Percentiles rank a stretch among this genome's conserved stretches.
Conservation (phyloP, 305 asterid species). For the Fraxinus latifolia region DNA sequence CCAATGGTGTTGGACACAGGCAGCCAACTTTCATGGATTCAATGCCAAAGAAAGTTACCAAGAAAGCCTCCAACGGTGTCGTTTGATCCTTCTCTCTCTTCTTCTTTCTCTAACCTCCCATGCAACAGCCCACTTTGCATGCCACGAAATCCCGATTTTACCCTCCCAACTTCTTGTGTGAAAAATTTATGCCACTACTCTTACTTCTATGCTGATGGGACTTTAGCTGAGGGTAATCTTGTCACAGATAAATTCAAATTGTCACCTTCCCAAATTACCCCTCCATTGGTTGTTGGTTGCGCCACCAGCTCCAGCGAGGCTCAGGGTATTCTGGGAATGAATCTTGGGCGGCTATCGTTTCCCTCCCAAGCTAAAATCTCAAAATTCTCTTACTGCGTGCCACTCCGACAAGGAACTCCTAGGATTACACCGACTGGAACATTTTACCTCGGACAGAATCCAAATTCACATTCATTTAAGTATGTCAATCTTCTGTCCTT, state of each 20-base stretch:
- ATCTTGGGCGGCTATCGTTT: slow-evolving; percentile 70
- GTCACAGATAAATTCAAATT: slow-evolving; percentile 61
- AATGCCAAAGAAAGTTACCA: slow-evolving; percentile 56
- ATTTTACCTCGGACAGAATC: slow-evolving; percentile 74
- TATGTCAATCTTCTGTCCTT: slow-evolving; percentile 51
- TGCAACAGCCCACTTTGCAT: slow-evolving; percentile 71
- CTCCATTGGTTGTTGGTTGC: slow-evolving; percentile 81
- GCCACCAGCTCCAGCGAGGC: slow-evolving; percentile 51
- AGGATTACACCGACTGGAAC: slow-evolving; percentile 44
- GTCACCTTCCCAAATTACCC: slow-evolving; percentile 55
- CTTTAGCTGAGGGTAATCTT: slow-evolving; percentile 87
- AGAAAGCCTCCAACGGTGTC: slow-evolving; percentile 32
- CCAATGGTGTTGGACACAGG: slow-evolving; percentile 91
- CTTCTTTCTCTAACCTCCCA: slow-evolving; percentile 68
- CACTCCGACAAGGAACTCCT: slow-evolving; percentile 34
- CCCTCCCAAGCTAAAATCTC: slow-evolving; percentile 62
- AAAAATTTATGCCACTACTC: slow-evolving; percentile 73
- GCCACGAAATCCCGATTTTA: slow-evolving; percentile 65
- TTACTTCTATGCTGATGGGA: slow-evolving; percentile 84
- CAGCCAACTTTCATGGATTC: slow-evolving; percentile 96
- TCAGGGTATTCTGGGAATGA: slow-evolving; percentile 93
- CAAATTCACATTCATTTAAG: slow-evolving; percentile 44
- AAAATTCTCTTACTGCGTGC: slow-evolving; percentile 81
- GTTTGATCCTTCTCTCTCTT: slow-evolving; percentile 76
- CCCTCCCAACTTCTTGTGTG: slow-evolving; percentile 80